Conservation (phyloP, 2,329 filamentous ascomycete genomes). For the Nigrospora osmanthi region DNA sequence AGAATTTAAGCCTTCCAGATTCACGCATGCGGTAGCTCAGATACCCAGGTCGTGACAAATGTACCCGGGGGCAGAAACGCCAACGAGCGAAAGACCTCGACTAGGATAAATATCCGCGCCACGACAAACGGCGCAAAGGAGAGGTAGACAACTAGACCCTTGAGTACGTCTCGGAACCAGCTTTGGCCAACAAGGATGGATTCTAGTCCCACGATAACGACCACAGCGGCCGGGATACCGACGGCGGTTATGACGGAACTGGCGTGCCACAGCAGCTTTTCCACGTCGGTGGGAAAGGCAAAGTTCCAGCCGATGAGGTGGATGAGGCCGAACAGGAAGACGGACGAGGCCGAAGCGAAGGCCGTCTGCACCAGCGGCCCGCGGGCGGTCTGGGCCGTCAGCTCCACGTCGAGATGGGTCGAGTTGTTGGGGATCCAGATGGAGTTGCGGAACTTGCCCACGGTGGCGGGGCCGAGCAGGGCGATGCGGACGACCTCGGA, state of each 20-base stretch:
- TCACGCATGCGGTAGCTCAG: background rate
- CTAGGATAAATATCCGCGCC: background rate
- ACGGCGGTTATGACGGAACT: background rate
- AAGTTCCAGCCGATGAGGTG: background rate
- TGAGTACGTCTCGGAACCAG: too few species aligned
- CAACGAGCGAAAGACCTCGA: background rate
- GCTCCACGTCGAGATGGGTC: background rate
- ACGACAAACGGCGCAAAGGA: background rate
- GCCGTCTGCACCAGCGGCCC: background rate
- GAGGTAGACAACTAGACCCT: too few species aligned
- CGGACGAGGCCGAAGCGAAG: background rate
- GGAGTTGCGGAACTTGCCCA: too few species aligned
- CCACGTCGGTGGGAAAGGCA: background rate
- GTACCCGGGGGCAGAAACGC: background rate
- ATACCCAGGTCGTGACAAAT: background rate
- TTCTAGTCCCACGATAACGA: background rate
- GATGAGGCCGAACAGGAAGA: background rate
- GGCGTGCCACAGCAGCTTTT: background rate
- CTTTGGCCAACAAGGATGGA: too few species aligned
- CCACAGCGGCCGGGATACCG: background rate
- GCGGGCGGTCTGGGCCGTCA: background rate
- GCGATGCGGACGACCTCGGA: background rate
- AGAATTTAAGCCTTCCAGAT: too few species aligned
- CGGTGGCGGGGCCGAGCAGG: background rate
- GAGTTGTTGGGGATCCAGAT: background rate